Conservation (phyloP, 169 alveolate genomes). For the Eimeria acervulina region DNA sequence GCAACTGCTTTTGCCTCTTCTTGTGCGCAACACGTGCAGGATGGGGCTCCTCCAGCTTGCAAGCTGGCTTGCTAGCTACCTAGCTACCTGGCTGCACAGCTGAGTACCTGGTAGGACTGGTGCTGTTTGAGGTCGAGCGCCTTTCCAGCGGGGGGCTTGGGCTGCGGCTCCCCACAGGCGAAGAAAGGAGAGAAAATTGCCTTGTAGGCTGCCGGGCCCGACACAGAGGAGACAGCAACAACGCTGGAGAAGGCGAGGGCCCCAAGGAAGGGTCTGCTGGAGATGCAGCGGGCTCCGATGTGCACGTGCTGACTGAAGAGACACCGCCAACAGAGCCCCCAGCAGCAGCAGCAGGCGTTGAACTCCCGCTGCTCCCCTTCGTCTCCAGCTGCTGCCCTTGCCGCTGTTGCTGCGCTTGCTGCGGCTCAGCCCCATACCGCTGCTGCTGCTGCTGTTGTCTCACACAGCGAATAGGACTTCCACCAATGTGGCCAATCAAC, state of each 20-base stretch:
- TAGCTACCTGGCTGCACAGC: background rate
- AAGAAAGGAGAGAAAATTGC: background rate
- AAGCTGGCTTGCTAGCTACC: no score
- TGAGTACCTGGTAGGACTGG: conserved; percentile 71
- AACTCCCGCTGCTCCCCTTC: conserved; percentile 29
- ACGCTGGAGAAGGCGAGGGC: background rate
- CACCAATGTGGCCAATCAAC: conserved; percentile 45
- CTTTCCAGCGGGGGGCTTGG: conserved; percentile 48
- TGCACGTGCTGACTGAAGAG: conserved; percentile 55
- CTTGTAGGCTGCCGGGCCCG: conserved; percentile 61
- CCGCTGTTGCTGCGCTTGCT: background rate
- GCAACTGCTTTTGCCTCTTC: background rate
- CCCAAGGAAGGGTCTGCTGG: background rate
- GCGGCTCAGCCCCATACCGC: background rate
- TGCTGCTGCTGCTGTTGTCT: conserved; percentile 36
- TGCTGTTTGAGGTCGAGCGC: conserved; percentile 65
- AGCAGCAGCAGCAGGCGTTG: conserved; percentile 29
- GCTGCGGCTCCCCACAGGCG: conserved; percentile 54
- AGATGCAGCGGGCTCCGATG: background rate
- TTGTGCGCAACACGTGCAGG: background rate
- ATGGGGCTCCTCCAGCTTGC: background rate
- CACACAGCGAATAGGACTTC: conserved; percentile 59
- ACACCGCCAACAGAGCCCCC: conserved; percentile 12
- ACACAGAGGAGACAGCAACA: conserved; percentile 57
- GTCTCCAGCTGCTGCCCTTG: conserved; percentile 26